A percentile compares a stretch with the other conserved stretches of the same genome.
Conservation (phyloP, 148 eudicot species). For the Spergularia bocconei region DNA sequence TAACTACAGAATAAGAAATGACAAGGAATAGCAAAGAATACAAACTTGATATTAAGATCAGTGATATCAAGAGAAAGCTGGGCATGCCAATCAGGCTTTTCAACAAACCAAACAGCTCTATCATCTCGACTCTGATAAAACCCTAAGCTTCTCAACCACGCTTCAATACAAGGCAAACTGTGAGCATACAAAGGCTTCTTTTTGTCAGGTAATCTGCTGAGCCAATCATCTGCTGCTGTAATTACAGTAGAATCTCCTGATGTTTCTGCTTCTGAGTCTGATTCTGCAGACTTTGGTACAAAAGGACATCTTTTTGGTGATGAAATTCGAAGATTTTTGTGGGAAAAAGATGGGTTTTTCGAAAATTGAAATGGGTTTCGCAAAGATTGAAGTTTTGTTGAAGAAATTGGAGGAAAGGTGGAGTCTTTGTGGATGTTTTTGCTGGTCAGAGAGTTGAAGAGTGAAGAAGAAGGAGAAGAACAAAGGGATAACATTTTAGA, state of each 20-base stretch:
- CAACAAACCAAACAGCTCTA: constrained; percentile 74
- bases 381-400: background rate
- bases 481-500: constrained; percentile 38
- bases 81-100: constrained; percentile 76
- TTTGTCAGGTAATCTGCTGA: constrained; percentile 72
- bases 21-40: background rate
- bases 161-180: constrained; percentile 80
- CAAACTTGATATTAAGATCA: constrained; percentile 66
- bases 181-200: constrained; percentile 82
- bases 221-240: constrained; percentile 57
- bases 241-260: constrained; percentile 17
- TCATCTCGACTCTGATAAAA: constrained; percentile 73
- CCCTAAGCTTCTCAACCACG: constrained; percentile 70
- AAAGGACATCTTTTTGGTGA: background rate
- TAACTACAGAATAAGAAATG: too few relatives aligned
- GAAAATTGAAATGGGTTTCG: constrained; percentile 16
- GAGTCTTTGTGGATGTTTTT: constrained; percentile 14
- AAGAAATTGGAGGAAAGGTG: constrained; percentile 8
- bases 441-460: constrained; percentile 20
- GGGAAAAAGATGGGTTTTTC: constrained; percentile 15
- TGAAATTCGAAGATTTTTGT: constrained; percentile 15
- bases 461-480: constrained; percentile 12
- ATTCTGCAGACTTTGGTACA: constrained; percentile 34
- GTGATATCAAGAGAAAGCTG: constrained; percentile 76
- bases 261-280: constrained; percentile 32